Evolutionary conservation across 2,329 filamentous ascomycete species (phyloP).

Genomic region (Aspergillus amoenus): DNA sequence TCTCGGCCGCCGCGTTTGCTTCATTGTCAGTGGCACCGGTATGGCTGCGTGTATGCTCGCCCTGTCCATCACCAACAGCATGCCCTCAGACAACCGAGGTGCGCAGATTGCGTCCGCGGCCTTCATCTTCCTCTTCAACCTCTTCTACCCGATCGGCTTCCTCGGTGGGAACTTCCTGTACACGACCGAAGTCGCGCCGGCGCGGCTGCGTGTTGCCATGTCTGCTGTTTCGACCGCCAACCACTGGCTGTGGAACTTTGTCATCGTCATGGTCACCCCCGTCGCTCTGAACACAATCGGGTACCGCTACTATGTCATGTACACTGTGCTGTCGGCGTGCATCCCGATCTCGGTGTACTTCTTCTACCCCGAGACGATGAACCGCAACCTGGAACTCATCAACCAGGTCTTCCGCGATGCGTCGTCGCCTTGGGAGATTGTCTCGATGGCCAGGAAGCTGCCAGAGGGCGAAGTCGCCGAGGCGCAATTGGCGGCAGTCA

Average conservation of each 20-base stretch:
- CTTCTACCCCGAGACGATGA: conserved; percentile 24
- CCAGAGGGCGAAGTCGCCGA: conserved; percentile 26
- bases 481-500: background rate
- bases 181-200: conserved; percentile 19
- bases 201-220: conserved; percentile 15
- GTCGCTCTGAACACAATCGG: conserved; percentile 20
- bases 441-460: conserved; percentile 6
- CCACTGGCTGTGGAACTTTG: conserved; percentile 17
- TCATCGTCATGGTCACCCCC: conserved; percentile 22
- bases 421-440: conserved; percentile 9
- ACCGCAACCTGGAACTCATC: conserved; percentile 18
- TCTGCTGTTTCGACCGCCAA: conserved; percentile 6
- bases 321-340: conserved; percentile 15
- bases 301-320: conserved; percentile 21
- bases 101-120: conserved; percentile 19
- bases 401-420: conserved; percentile 21
- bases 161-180: conserved; percentile 22
- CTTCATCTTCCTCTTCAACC: conserved; percentile 62
- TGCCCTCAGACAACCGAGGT: conserved; percentile 18
- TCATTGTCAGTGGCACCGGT: conserved; percentile 53
- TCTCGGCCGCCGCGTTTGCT: conserved; percentile 51
- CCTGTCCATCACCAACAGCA: conserved; percentile 40
- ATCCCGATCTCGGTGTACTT: conserved; percentile 19
- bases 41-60: conserved; percentile 60
- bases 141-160: conserved; percentile 46